Evolutionary conservation across 495 filamentous ascomycete genomes (phyloP).

Genomic region (Aspergillus haitiensis): DNA sequence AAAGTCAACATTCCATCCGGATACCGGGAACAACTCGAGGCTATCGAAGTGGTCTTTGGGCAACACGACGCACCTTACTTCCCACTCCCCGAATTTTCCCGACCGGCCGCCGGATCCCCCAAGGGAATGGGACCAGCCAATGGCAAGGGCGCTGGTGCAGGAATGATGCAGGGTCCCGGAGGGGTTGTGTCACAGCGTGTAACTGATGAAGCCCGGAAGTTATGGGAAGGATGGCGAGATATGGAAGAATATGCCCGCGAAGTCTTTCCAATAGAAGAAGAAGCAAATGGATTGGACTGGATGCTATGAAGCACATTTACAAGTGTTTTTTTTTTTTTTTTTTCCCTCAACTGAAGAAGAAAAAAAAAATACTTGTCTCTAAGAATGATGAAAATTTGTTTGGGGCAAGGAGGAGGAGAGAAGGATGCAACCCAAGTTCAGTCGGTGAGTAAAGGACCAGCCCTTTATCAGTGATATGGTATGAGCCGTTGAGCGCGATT

Average conservation of each 20-base stretch:
- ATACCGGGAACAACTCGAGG: constrained; percentile 86
- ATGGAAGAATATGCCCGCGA: constrained; percentile 96
- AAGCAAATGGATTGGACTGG: constrained; percentile 89
- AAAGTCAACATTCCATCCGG: constrained; percentile 82
- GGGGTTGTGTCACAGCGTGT: constrained; percentile 52
- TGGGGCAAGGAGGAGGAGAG: background rate
- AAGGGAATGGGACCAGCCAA: constrained; percentile 59
- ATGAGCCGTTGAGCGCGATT: constrained; percentile 18
- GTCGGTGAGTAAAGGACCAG: constrained; percentile 20
- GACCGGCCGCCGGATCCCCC: constrained; percentile 46
- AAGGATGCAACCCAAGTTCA: constrained; percentile 6
- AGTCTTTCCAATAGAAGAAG: constrained; percentile 91
- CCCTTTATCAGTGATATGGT: constrained; percentile 18
- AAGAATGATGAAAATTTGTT: background rate
- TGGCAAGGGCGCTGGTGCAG: constrained; percentile 60
- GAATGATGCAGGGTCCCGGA: constrained; percentile 59
- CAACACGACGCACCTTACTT: constrained; percentile 66
- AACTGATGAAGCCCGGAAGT: constrained; percentile 68
- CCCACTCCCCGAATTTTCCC: constrained; percentile 50
- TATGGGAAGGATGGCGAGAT: constrained; percentile 90
- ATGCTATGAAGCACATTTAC: constrained; percentile 57
- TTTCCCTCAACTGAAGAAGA: background rate
- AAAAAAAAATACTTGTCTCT: background rate
- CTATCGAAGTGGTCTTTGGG: constrained; percentile 62
- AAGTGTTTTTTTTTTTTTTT: background rate